Base-by-base conservation (phyloP, 164 flowering plant genomes). In the Nymphaea colorata region DNA sequence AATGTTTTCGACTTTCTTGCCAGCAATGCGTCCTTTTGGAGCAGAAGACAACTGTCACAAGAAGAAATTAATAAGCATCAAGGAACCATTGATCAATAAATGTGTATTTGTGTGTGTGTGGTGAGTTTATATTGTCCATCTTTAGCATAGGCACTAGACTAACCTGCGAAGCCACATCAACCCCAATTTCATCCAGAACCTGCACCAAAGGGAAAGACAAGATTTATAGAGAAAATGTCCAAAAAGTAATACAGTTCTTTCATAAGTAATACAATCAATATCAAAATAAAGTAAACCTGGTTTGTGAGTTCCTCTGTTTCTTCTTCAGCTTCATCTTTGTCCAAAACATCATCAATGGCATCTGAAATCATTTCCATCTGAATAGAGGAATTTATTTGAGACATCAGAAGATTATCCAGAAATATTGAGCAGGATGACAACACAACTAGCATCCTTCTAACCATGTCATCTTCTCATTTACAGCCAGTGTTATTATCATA, bases 311-410 rank as follows among this genome's bases (percentile, higher is more conserved):
- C 97, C 69, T 91, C 94, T 4, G 97, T 91, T 82, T 91, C 97
- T 74, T 91, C 97, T 76, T 91, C 97, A 61, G 97, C 97, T 81
- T 91, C 94, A 64, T 91, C 94, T 79, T 91, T 88, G 81, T 91
- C 97, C 65, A 91, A 70, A 11, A 93, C 87, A 73, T 91, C 97
- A 72, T 91, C 97, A 71, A 91, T 91, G 61, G 96, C 79, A 51
- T 89, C 96, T 59, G 98, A 91, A 89, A 91, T 83, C 96, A 91
- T 91, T 78, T 91, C 96, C 76, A 86, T 84, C 98, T 91, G 78
- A 66, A 77, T 55, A 57, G 15, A 43, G 36, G 42, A 59, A 51
- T 51, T 25, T 51, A 51, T 51, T 51, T 51, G 57, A 51, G 14
- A 25, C 36, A 25, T 25, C 36, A 25, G 36, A 25, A 25, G 36